These are phyloP conservation scores for Linnemannia exigua DNA, from an alignment of 192 early-diverging fungal species.

Conservation along the genomic window DNA sequence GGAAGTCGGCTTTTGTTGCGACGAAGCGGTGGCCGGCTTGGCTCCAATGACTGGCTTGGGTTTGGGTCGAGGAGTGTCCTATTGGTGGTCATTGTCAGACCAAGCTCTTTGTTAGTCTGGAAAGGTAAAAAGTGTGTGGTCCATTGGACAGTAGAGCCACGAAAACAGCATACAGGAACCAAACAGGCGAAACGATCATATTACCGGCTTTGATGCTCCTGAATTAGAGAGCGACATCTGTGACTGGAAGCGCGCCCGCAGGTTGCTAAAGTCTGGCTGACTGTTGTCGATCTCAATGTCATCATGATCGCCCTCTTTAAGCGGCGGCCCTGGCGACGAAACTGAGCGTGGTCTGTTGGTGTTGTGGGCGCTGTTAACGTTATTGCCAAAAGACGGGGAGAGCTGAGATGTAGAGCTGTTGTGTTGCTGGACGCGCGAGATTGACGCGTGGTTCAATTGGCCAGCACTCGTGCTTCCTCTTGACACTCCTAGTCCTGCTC, in stretches of 20 bases:
- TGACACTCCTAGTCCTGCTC: not conserved
- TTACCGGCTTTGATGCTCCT: conserved; percentile 28
- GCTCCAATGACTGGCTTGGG: conserved; percentile 16
- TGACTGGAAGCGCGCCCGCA: conserved; percentile 54
- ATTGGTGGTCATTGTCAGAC: not conserved
- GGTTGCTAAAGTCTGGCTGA: conserved; percentile 47
- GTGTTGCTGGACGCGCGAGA: conserved; percentile 11
- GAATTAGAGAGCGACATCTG: conserved; percentile 24
- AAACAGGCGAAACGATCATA: not conserved
- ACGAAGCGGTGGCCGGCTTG: conserved; percentile 13
- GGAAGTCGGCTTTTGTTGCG: not conserved
- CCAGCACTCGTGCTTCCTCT: conserved; percentile 1
- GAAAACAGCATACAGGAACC: not conserved
- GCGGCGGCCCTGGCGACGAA: conserved; percentile 34
- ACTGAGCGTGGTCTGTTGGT: conserved; percentile 36
- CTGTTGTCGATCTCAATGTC: conserved; percentile 35
- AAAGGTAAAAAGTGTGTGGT: not conserved
- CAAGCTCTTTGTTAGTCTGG: not conserved
- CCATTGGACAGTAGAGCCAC: not conserved
- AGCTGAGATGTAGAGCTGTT: not conserved
- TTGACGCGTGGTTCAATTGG: conserved; percentile 15
- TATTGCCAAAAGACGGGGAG: not conserved
- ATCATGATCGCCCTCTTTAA: not conserved
- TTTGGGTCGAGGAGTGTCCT: conserved; percentile 33
- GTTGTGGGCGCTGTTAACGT: not conserved